Conservation (phyloP, 164 flowering plant genomes). For the Nelumbo lutea region DNA sequence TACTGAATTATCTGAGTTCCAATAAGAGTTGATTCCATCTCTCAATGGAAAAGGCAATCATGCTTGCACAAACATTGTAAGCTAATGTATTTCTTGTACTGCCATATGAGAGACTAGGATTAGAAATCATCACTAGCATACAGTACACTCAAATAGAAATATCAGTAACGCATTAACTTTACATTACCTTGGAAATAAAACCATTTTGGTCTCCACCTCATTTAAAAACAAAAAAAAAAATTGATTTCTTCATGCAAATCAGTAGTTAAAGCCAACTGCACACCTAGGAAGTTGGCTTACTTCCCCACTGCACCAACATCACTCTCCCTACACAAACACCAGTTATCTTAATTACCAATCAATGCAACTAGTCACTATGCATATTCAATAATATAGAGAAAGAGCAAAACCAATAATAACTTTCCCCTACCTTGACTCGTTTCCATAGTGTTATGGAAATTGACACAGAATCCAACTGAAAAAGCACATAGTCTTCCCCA, state of each 20-base stretch:
- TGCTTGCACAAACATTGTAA: not conserved
- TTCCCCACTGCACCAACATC: not conserved
- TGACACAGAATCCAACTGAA: not conserved
- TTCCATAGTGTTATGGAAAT: not conserved
- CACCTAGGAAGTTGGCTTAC: not conserved
- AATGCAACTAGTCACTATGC: not conserved
- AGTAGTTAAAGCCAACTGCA: not conserved
- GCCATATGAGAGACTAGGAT: too few species aligned
- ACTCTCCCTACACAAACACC: constrained; percentile 1
- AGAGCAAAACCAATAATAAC: not conserved
- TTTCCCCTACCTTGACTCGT: not conserved
- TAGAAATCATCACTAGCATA: too few species aligned
- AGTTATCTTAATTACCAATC: not conserved
- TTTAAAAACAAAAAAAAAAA: not conserved
- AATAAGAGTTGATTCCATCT: not conserved
- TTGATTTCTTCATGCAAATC: not conserved
- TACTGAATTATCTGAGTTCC: too few species aligned
- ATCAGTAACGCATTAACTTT: not conserved
- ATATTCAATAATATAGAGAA: not conserved
- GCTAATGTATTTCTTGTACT: too few species aligned
- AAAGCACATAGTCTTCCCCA: not conserved
- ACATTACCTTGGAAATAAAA: not conserved
- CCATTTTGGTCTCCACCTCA: not conserved
- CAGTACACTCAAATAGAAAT: too few species aligned
- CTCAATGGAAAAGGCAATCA: not conserved